Percentiles rank a stretch among this genome's conserved stretches.
Evolutionary conservation across 345 rosid species (phyloP).

Genomic region (Ceriops decandra): DNA sequence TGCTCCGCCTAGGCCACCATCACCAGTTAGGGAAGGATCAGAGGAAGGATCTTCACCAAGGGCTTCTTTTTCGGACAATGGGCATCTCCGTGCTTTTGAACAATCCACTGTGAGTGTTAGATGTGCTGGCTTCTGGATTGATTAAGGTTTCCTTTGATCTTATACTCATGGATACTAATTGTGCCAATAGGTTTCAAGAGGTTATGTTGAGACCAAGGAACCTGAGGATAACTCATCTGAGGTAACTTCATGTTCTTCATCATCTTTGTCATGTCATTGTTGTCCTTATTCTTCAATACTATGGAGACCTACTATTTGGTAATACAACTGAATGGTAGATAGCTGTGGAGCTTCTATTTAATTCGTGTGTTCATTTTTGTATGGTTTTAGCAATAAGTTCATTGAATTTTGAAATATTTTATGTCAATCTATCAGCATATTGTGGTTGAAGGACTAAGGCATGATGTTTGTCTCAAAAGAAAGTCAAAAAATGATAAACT

Average conservation of each 20-base stretch:
- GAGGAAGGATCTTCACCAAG: conserved; percentile 85
- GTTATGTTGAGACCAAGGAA: conserved; percentile 40
- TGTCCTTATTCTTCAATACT: background rate
- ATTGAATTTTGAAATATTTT: background rate
- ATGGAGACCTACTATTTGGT: background rate
- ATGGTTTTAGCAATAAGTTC: background rate
- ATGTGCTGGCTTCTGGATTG: conserved; percentile 6
- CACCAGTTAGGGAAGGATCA: conserved; percentile 70
- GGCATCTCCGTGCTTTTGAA: conserved; percentile 43
- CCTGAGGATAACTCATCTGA: conserved; percentile 50
- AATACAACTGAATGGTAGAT: background rate
- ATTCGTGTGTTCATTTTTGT: background rate
- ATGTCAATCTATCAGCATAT: too few relatives aligned
- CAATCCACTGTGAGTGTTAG: conserved; percentile 46
- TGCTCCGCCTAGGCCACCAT: conserved; percentile 68
- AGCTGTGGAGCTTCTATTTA: background rate
- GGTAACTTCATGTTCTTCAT: conserved; percentile 31
- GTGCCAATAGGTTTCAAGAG: conserved; percentile 43
- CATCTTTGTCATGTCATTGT: background rate
- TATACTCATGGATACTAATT: conserved; percentile 13
- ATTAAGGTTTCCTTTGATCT: background rate
- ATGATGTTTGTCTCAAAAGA: too few relatives aligned
- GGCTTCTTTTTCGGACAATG: conserved; percentile 60
- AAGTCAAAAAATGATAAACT: too few relatives aligned
- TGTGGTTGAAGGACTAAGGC: too few relatives aligned